phyloP scores from a whole-genome alignment of 345 rosid genomes.

The Melastoma malabathricum region DNA sequence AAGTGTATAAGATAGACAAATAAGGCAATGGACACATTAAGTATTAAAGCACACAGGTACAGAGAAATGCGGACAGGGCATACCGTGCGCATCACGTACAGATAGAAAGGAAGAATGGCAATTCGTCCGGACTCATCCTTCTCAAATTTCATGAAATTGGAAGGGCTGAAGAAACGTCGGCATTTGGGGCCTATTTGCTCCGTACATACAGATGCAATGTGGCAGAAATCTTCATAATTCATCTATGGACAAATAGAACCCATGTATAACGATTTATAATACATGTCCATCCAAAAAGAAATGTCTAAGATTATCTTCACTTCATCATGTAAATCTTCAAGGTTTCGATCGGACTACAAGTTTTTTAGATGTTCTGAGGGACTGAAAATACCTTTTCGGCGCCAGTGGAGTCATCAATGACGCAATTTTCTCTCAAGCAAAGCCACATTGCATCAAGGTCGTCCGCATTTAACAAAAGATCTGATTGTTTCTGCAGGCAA shows the following conservation, averaged over 20 bases:
- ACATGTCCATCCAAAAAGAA: background rate
- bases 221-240: slow-evolving; percentile 99
- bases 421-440: slow-evolving; percentile 97
- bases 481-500: slow-evolving; percentile 81
- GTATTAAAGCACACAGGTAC: background rate
- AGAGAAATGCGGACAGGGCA: slow-evolving; percentile 12
- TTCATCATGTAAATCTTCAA: no score
- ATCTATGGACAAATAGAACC: slow-evolving; percentile 33
- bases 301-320: no score
- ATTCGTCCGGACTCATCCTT: slow-evolving; percentile 98
- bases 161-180: slow-evolving; percentile 93
- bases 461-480: slow-evolving; percentile 85
- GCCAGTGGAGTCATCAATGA: slow-evolving; percentile 92
- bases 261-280: background rate
- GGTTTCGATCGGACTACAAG: no score
- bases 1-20: background rate
- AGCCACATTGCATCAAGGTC: slow-evolving; percentile 99
- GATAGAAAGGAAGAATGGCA: slow-evolving; percentile 93
- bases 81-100: slow-evolving; percentile 98
- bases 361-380: background rate
- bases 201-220: slow-evolving; percentile 90
- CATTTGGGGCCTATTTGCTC: slow-evolving; percentile 98
- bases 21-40: background rate
- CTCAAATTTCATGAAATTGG: slow-evolving; percentile 98
- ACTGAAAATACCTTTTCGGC: slow-evolving; percentile 75